A percentile compares a stretch with the other conserved stretches of the same genome.
Conservation (phyloP, 2,329 filamentous ascomycete species). For the Blumeriella jaapii region DNA sequence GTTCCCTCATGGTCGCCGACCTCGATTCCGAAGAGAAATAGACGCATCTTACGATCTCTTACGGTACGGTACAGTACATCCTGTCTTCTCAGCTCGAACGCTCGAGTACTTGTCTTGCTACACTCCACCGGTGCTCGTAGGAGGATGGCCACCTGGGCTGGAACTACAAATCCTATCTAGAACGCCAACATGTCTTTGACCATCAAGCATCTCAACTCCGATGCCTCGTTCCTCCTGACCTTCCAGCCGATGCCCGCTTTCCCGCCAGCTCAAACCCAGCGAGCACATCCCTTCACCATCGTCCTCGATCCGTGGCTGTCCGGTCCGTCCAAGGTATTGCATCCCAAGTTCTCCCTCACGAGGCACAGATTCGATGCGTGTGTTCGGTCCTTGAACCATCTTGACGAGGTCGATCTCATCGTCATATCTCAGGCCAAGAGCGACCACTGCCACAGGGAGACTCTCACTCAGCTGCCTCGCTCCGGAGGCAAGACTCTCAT, state of each 20-base stretch:
- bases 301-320: constrained; percentile 63
- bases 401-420: constrained; percentile 43
- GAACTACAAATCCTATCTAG: constrained; percentile 1
- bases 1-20: too few relatives aligned
- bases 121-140: too few relatives aligned
- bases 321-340: constrained; percentile 47
- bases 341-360: constrained; percentile 48
- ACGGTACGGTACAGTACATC: too few relatives aligned
- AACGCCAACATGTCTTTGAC: constrained; percentile 44
- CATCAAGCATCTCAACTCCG: constrained; percentile 51
- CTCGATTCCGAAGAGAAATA: too few relatives aligned
- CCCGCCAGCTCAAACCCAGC: constrained; percentile 25
- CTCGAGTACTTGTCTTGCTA: too few relatives aligned
- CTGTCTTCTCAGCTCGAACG: too few relatives aligned
- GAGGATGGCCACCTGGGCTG: not conserved
- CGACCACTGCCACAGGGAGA: constrained; percentile 61
- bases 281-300: constrained; percentile 47
- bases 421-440: constrained; percentile 50
- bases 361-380: constrained; percentile 43
- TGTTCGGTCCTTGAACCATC: constrained; percentile 43
- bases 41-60: too few relatives aligned
- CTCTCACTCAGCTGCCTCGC: constrained; percentile 50
- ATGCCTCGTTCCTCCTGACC: constrained; percentile 53
- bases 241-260: constrained; percentile 35
- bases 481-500: constrained; percentile 46